phyloP scores from a whole-genome alignment of 768 basidiomycete species.

The Lepiota subincarnata region DNA sequence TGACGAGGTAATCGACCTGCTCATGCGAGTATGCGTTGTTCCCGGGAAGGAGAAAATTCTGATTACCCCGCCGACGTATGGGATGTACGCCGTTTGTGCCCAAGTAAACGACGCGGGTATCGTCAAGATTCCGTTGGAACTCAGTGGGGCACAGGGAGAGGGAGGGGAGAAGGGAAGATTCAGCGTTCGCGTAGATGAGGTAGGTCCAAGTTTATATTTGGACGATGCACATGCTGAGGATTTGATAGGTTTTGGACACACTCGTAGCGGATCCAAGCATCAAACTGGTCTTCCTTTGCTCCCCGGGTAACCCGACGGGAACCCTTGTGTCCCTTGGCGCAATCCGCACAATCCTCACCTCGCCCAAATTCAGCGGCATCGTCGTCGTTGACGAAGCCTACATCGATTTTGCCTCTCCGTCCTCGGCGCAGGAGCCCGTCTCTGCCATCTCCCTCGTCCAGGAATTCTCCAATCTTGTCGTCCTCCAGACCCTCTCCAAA shows the following conservation, averaged over 20 bases:
- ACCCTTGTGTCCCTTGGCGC: conserved; percentile 74
- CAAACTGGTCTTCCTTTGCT: conserved; percentile 92
- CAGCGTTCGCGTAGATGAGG: conserved; percentile 70
- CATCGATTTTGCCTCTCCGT: conserved; percentile 78
- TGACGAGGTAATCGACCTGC: conserved; percentile 93
- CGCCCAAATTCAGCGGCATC: conserved; percentile 82
- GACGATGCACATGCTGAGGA: not conserved
- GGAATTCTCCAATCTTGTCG: conserved; percentile 84
- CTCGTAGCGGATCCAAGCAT: conserved; percentile 70
- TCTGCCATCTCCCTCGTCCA: conserved; percentile 70
- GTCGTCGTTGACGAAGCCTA: conserved; percentile 97
- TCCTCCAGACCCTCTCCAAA: conserved; percentile 97
- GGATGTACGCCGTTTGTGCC: conserved; percentile 95
- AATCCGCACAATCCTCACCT: conserved; percentile 68
- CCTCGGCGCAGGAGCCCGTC: conserved; percentile 27
- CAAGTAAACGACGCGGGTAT: conserved; percentile 91
- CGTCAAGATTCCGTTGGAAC: conserved; percentile 69
- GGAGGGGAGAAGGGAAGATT: conserved; percentile 72
- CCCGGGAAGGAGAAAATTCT: conserved; percentile 82
- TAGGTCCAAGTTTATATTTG: conserved; percentile 30
- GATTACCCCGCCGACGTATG: conserved; percentile 93
- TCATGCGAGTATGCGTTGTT: conserved; percentile 84
- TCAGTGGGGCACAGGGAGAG: conserved; percentile 58
- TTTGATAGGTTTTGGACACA: conserved; percentile 61
- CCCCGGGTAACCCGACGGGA: conserved; percentile 96